Percentiles rank a stretch among this genome's conserved stretches.
These are phyloP conservation scores for Ogataea salicorniae DNA, from an alignment of 805 yeast species.

Conservation along the genomic window DNA sequence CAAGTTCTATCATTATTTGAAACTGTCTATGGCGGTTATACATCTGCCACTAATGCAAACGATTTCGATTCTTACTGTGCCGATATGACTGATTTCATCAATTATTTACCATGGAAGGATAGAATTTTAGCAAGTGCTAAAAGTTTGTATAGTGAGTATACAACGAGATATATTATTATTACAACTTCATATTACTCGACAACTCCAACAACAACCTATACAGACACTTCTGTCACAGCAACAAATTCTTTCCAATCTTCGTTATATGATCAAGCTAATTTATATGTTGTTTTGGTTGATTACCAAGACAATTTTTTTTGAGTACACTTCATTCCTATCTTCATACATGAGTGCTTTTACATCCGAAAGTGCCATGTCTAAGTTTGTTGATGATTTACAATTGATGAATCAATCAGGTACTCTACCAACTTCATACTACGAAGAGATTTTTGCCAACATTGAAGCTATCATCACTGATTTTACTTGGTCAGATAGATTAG, in stretches of 20 bases:
- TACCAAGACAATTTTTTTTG: conserved; percentile 5
- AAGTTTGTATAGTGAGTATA: conserved; percentile 1
- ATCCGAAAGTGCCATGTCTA: neutral
- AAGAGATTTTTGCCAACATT: conserved; percentile 1
- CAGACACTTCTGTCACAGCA: conserved; percentile 4
- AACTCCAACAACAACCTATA: conserved; percentile 5
- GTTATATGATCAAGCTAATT: conserved; percentile 1
- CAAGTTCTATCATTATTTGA: neutral
- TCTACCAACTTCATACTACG: neutral
- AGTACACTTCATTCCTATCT: conserved; percentile 5
- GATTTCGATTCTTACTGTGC: conserved; percentile 3
- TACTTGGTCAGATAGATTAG: conserved; percentile 1
- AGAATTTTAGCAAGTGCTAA: conserved; percentile 3
- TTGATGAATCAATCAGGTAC: neutral
- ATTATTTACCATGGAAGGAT: conserved; percentile 5
- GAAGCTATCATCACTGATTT: neutral
- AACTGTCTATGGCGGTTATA: neutral
- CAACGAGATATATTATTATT: conserved; percentile 1
- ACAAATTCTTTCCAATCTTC: conserved; percentile 1
- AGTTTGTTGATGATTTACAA: neutral
- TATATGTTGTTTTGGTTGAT: conserved; percentile 4
- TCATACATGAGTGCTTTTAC: conserved; percentile 1
- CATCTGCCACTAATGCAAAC: neutral
- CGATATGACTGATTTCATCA: neutral
- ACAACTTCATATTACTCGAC: neutral